phyloP scores from a whole-genome alignment of 176 grass and related monocot species.

The Chrysopogon serrulatus region DNA sequence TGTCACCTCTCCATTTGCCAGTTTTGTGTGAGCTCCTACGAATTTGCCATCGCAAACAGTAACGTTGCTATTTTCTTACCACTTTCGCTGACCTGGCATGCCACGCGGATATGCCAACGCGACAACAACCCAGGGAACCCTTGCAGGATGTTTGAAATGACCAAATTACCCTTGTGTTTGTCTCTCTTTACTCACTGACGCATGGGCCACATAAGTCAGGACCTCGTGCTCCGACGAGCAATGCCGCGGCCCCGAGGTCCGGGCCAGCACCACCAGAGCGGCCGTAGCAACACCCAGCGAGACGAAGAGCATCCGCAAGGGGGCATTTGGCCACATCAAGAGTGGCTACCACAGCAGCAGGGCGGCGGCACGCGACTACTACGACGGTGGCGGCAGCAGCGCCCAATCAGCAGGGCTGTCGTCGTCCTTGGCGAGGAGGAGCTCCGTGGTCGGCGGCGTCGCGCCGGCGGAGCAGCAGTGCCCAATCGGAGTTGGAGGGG shows the following conservation, averaged over 20 bases:
- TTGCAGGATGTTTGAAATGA: no score
- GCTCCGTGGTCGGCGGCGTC: neutral
- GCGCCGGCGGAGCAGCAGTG: conserved; percentile 48
- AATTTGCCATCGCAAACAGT: no score
- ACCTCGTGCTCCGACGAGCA: conserved; percentile 35
- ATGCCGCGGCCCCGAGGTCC: conserved; percentile 12
- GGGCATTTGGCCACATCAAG: neutral
- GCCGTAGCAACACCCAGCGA: neutral
- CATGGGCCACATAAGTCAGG: no score
- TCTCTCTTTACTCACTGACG: no score
- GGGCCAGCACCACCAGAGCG: neutral
- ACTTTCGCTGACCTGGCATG: no score
- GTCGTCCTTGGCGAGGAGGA: conserved; percentile 4
- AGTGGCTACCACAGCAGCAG: neutral
- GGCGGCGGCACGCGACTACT: no score
- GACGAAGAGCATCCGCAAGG: neutral
- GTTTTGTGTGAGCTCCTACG: no score
- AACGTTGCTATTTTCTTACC: no score
- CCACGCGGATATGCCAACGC: no score
- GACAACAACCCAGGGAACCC: no score
- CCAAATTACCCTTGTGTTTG: no score
- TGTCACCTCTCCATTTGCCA: no score
- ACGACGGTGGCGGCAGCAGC: neutral
- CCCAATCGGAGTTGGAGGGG: conserved; percentile 53
- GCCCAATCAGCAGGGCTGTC: neutral